phyloP scores from a whole-genome alignment of 129 eudicot species.

The Artemisia argyi region DNA sequence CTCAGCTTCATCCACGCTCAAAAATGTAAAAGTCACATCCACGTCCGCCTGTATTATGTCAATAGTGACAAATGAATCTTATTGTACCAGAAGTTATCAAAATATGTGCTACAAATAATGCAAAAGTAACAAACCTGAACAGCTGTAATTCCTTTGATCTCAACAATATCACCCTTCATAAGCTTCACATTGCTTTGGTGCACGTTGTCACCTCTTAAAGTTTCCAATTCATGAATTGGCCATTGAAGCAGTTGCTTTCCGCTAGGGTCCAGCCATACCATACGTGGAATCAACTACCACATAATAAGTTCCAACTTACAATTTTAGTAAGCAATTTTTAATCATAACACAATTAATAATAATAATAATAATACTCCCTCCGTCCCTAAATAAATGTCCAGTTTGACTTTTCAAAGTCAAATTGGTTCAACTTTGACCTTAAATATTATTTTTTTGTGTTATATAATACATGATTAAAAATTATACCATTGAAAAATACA shows the following conservation, averaged over 20 bases:
- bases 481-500: no score
- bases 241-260: conserved; percentile 63
- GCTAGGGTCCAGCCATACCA: conserved; percentile 43
- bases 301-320: neutral
- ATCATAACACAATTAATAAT: neutral
- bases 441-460: no score
- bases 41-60: conserved; percentile 59
- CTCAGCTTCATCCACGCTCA: conserved; percentile 55
- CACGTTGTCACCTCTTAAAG: conserved; percentile 36
- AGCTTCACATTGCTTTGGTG: conserved; percentile 27
- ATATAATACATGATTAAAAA: no score
- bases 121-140: conserved; percentile 42
- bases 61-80: conserved; percentile 21
- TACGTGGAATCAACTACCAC: conserved; percentile 58
- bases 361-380: no score
- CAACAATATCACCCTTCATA: conserved; percentile 39
- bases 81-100: neutral
- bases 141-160: conserved; percentile 58
- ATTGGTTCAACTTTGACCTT: no score
- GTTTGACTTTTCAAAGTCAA: no score
- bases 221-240: conserved; percentile 60
- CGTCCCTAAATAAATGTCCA: no score
- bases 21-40: conserved; percentile 44
- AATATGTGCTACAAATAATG: neutral
- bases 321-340: neutral